Evolutionary conservation across 1,284 basidiomycete species (phyloP).

Genomic region (Cutaneotrichosporon daszewskae): DNA sequence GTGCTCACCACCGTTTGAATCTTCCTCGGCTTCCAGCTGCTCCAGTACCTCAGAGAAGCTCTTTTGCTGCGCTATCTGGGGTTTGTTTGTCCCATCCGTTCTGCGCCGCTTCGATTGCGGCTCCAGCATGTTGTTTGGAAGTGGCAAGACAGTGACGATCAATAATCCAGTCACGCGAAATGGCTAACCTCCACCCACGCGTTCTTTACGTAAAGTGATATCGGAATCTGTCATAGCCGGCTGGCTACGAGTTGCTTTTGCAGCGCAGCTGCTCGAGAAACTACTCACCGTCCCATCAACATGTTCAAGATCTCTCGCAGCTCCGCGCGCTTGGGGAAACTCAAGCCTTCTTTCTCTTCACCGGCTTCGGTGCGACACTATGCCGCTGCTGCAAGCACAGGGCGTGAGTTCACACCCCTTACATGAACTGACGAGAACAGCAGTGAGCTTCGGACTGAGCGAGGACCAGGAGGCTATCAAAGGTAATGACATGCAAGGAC

Average conservation of each 20-base stretch:
- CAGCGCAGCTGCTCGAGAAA: no score
- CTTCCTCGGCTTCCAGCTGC: slow-evolving; percentile 64
- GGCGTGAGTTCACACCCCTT: background rate
- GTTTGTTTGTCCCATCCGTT: slow-evolving; percentile 17
- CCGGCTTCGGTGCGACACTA: background rate
- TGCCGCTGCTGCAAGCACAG: background rate
- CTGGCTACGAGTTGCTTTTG: no score
- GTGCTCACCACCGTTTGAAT: slow-evolving; percentile 44
- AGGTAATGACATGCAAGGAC: slow-evolving; percentile 15
- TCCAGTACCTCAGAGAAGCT: slow-evolving; percentile 76
- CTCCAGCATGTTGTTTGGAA: slow-evolving; percentile 17
- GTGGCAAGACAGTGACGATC: background rate
- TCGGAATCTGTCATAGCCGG: background rate
- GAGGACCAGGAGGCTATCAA: slow-evolving; percentile 42
- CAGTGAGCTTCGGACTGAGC: slow-evolving; percentile 30
- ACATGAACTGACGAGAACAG: background rate
- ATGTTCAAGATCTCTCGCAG: background rate
- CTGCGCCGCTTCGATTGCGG: slow-evolving; percentile 33
- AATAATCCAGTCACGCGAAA: background rate
- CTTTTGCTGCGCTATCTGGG: slow-evolving; percentile 19
- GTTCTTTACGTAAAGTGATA: background rate
- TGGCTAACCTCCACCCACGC: slow-evolving; percentile 6
- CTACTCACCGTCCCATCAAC: no score
- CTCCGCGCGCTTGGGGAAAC: background rate
- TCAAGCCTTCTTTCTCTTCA: background rate